Conservation (phyloP, 75 land plant genomes). For the Ceratopteris richardii region DNA sequence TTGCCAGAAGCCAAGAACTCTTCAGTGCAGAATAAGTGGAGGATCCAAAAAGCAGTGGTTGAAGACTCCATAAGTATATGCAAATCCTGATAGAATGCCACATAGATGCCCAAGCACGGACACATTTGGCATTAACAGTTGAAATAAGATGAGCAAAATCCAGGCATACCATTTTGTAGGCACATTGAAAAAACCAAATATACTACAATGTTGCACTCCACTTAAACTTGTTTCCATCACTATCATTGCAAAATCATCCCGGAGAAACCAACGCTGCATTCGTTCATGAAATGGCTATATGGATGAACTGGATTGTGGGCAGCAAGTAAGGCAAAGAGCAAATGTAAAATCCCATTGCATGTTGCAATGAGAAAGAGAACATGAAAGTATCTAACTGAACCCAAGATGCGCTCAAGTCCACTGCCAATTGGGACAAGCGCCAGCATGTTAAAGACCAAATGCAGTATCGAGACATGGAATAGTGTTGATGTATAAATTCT, state of each 20-base stretch:
- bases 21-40: constrained; percentile 69
- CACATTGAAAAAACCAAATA: constrained; percentile 90
- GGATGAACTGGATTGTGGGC: constrained; percentile 62
- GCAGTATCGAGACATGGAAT: constrained; percentile 84
- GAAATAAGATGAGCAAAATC: constrained; percentile 79
- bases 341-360: constrained; percentile 72
- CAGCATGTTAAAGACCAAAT: constrained; percentile 91
- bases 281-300: constrained; percentile 39
- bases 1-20: constrained; percentile 49
- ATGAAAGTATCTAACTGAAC: constrained; percentile 73
- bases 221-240: constrained; percentile 90
- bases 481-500: constrained; percentile 69
- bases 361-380: constrained; percentile 62
- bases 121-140: constrained; percentile 79
- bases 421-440: constrained; percentile 87
- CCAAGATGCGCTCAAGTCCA: constrained; percentile 90
- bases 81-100: constrained; percentile 96
- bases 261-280: constrained; percentile 93
- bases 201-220: constrained; percentile 76
- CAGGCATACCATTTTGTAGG: constrained; percentile 93
- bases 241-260: constrained; percentile 91
- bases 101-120: constrained; percentile 91
- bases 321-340: constrained; percentile 56
- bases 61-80: constrained; percentile 82
- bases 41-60: constrained; percentile 56